Evolutionary conservation across 75 land plant genomes (phyloP), one percentile per base, ranked within the genome.

Genomic region (Sequoiadendron giganteum): DNA sequence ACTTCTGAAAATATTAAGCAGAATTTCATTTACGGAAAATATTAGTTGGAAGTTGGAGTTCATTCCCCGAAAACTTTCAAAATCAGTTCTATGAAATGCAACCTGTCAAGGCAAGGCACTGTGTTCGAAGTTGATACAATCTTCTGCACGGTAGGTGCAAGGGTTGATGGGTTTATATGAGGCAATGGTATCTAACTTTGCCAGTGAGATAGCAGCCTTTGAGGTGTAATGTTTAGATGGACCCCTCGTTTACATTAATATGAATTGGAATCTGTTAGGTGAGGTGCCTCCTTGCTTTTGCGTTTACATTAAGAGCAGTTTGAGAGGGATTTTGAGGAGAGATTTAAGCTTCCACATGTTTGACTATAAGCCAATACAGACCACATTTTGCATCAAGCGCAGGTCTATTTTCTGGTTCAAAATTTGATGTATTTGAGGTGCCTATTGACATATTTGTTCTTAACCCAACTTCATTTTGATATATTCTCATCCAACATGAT

Each of bases 381-480:
- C 99, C 34, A 95, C 99, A 1, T 97, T 97, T 85, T 93, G 96
- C 56, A 92, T 94, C 88, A 94, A 92, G 85, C 95, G 90, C 91
- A 95, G 96, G 97, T 93, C 16, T 32, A 11, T 73, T 73, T 73
- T 73, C 15, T 32, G 49, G 15, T 42, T 43, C 45, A 28, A 28
- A 81, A 45, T 81, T 25, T 10, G 84, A 25, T 45, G 14, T 81
- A 34, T 73, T n/a, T n/a, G n/a, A n/a, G n/a, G n/a, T 73, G 77
- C 38, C 36, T 39, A 10, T 72, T n/a, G 0, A n/a, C 36, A 28
- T 72, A 72, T n/a, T 10, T 30, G 76, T 72, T 72, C 11, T 72
- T 72, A 8, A 10, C 30, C 10, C 11, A 10, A 30, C 34, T 32
- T 72, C 6, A 30, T 72, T n/a, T 72, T n/a, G 30, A 72, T 72